phyloP scores from a whole-genome alignment of 192 early-diverging fungal species.

The Coemansia sp. region DNA sequence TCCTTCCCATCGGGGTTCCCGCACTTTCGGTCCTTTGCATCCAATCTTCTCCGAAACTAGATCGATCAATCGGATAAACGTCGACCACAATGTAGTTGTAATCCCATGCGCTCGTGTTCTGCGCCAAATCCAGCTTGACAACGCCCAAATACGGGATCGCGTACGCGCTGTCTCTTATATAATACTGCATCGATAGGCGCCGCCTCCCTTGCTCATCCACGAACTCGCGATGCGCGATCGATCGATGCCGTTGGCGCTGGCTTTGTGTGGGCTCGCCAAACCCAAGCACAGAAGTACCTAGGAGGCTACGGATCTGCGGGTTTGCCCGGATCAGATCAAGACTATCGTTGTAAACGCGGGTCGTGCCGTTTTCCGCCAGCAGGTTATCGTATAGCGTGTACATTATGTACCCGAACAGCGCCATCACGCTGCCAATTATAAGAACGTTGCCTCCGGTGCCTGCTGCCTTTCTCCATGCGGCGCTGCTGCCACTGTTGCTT shows the following conservation, averaged over 20 bases:
- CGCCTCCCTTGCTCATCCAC: conserved; percentile 19
- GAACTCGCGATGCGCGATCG: conserved; percentile 37
- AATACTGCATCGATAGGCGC: conserved; percentile 37
- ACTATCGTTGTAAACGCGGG: conserved; percentile 49
- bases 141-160: conserved; percentile 15
- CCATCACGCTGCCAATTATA: conserved; percentile 37
- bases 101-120: conserved; percentile 25
- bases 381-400: conserved; percentile 53
- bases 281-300: conserved; percentile 21
- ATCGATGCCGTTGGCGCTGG: conserved; percentile 41
- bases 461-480: conserved; percentile 1
- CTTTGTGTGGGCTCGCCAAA: conserved; percentile 52
- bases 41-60: neutral
- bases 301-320: conserved; percentile 32
- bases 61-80: conserved; percentile 9
- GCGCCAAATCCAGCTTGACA: conserved; percentile 24
- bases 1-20: neutral
- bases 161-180: conserved; percentile 22
- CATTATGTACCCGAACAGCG: conserved; percentile 43
- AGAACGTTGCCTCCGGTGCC: conserved; percentile 34
- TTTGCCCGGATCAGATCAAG: conserved; percentile 44
- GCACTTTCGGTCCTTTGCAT: neutral
- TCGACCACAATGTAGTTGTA: conserved; percentile 49
- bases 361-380: conserved; percentile 34
- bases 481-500: neutral